Evolutionary conservation across 176 grass and related monocot species (phyloP).

Genomic region (Bromus sterilis): DNA sequence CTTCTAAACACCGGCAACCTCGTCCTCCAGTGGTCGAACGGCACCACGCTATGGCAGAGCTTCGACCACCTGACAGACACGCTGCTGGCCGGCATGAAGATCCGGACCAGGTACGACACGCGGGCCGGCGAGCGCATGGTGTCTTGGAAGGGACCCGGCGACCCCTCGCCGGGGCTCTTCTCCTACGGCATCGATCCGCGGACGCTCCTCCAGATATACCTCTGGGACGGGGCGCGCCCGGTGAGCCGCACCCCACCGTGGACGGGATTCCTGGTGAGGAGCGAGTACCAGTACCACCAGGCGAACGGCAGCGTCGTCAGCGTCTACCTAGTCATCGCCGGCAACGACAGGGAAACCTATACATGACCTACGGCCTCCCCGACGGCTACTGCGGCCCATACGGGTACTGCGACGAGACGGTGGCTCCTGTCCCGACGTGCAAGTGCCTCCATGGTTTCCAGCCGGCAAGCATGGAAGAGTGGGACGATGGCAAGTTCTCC

Average conservation of each 20-base stretch:
- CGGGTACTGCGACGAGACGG: constrained; percentile 5
- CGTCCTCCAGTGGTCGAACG: background rate
- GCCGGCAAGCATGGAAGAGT: no score
- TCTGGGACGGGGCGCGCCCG: background rate
- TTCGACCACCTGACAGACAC: constrained; percentile 8
- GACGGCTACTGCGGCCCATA: background rate
- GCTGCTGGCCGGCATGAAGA: background rate
- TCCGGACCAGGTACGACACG: background rate
- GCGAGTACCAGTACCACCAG: no score
- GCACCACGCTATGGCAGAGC: constrained; percentile 17
- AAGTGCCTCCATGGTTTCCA: no score
- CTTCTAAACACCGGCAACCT: constrained; percentile 22
- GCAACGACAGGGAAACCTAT: no score
- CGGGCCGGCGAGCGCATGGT: background rate
- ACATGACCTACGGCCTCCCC: no score
- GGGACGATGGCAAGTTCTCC: no score
- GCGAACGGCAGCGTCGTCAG: background rate
- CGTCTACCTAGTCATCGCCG: background rate
- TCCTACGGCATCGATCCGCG: background rate
- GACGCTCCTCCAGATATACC: background rate
- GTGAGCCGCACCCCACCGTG: constrained; percentile 8
- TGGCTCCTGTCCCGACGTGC: background rate
- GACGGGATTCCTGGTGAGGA: background rate
- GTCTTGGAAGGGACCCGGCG: constrained; percentile 1
- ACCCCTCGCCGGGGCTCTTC: constrained; percentile 27